Evolutionary conservation across 192 early-diverging fungal genomes (phyloP), one percentile per base, ranked within the genome.

Genomic region (Coemansia sp.): DNA sequence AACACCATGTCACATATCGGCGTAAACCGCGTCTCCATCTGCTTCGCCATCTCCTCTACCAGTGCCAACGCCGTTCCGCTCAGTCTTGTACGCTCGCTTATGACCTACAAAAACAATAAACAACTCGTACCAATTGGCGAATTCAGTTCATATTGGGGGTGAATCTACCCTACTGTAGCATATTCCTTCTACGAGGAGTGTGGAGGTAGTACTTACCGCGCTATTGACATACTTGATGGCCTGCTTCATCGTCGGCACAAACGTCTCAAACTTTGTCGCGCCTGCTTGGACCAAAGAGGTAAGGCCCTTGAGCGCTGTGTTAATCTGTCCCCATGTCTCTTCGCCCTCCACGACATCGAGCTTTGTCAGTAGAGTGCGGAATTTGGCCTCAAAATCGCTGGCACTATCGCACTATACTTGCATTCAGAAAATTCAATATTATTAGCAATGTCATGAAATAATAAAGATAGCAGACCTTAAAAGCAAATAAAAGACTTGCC

Each of bases 71-170:
- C 91, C n/a, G 91, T 82, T 42, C 88, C 87, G 14, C 91, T 90
- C 5, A 95, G 82, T 2, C 89, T 76, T n/a, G 91, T 91, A 53
- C 93, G 80, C 46, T 95, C 93, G 23, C 88, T 90, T 30, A 80
- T 43, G 32, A 92, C 69, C 93, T 94, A 84, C 69, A 10, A 69
- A 37, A 19, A 52, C n/a, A 23, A 62, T 17, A 14, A 40, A 21
- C 42, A 30, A 37, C 35, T 37, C 35, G 35, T 37, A 50, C 10
- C 37, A 71, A 19, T 21, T 37, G 50, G 17, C 32, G 52, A 17
- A 55, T 26, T 42, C 58, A 39, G 21, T 10, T 52, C 58, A 69
- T 42, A 23, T 28, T 37, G 35, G 35, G 6, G 8, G 35, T 37
- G 3, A 37, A 37, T 38, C 4, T 40, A 49, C 35, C 68, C 50